A percentile compares a stretch with the other conserved stretches of the same genome.
These are phyloP conservation scores for Cordyceps javanica DNA, from an alignment of 2,329 filamentous ascomycete species.

Conservation along the genomic window DNA sequence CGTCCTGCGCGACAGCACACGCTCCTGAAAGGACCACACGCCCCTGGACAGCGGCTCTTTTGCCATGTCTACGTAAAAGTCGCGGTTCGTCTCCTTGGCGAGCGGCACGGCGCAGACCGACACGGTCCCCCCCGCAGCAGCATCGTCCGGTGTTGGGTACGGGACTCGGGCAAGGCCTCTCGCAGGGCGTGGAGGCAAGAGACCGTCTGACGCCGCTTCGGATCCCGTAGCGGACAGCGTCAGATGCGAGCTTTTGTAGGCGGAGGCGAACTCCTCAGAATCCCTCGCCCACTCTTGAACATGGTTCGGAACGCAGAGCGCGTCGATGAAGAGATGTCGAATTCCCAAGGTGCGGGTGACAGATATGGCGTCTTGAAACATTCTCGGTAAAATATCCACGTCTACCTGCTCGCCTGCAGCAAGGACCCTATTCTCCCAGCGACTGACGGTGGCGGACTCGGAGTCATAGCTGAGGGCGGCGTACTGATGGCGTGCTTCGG, in stretches of 20 bases:
- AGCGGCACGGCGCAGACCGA: neutral
- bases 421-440: neutral
- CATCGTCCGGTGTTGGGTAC: neutral
- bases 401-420: neutral
- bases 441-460: neutral
- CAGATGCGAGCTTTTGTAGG: conserved; percentile 1
- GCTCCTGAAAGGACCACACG: conserved; percentile 11
- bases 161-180: neutral
- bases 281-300: neutral
- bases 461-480: neutral
- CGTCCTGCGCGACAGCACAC: conserved; percentile 1
- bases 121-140: neutral
- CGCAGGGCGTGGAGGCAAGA: neutral
- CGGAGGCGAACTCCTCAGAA: neutral
- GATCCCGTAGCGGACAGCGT: neutral
- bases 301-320: conserved; percentile 1
- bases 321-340: conserved; percentile 10
- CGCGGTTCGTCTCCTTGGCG: neutral
- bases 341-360: conserved; percentile 3
- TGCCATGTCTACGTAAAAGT: neutral
- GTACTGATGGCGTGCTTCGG: too few species aligned
- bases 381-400: neutral
- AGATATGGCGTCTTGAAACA: conserved; percentile 7
- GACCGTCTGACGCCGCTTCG: neutral
- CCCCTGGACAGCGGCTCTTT: neutral